phyloP scores from a whole-genome alignment of 495 filamentous ascomycete genomes.

The Talaromyces proteolyticus region DNA sequence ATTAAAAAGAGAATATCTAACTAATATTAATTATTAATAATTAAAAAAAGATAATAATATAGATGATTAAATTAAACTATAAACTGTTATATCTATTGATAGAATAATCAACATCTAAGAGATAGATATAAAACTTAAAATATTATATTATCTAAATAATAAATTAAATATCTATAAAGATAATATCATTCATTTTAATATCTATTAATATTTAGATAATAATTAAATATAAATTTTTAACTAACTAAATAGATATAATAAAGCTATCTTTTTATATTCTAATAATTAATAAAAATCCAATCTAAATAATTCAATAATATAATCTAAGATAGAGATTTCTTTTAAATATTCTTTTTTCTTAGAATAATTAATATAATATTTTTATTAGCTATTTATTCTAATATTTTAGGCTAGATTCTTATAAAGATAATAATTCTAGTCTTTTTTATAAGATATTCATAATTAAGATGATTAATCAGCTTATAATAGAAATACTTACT shows the following conservation, averaged over 20 bases:
- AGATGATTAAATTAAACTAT: not conserved
- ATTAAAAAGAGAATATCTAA: conserved; percentile 1
- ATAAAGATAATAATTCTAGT: not conserved
- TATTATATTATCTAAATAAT: not conserved
- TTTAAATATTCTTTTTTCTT: not conserved
- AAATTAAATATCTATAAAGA: conserved; percentile 5
- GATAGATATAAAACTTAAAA: not conserved
- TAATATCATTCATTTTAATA: conserved; percentile 4
- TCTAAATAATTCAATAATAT: not conserved
- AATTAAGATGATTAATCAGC: not conserved
- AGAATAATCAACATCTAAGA: not conserved
- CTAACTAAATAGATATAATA: conserved; percentile 8
- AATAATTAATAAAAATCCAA: conserved; percentile 5
- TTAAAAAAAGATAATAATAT: not conserved
- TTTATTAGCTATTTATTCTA: not conserved
- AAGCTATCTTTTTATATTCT: conserved; percentile 3
- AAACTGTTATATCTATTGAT: not conserved
- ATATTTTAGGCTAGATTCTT: not conserved
- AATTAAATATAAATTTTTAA: conserved; percentile 5
- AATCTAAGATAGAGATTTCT: conserved; percentile 1
- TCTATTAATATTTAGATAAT: conserved; percentile 2
- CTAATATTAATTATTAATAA: not conserved
- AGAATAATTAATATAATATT: not conserved
- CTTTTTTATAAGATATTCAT: not conserved
- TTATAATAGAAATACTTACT: not conserved